Percentiles rank a stretch among this genome's conserved stretches.
phyloP scores from a whole-genome alignment of 805 yeast genomes.

The Cyberlindnera euphorbiiphila region DNA sequence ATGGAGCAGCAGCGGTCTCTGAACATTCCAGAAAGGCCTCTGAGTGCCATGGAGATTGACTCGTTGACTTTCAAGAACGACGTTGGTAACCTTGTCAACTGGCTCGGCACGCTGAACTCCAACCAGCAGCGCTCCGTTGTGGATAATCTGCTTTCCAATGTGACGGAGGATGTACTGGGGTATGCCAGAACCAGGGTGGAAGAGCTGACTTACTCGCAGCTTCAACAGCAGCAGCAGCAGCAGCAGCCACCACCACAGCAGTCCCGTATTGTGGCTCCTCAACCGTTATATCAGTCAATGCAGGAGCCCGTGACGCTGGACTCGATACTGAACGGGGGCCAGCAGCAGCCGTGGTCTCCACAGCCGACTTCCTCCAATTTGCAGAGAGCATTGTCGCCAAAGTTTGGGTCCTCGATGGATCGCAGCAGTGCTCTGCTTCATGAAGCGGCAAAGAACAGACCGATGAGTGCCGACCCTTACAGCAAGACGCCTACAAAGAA shows the following conservation, averaged over 20 bases:
- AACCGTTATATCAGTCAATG: slow-evolving; percentile 24
- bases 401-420: slow-evolving; percentile 16
- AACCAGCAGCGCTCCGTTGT: slow-evolving; percentile 50
- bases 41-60: slow-evolving; percentile 30
- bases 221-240: slow-evolving; percentile 18
- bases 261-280: slow-evolving; percentile 20
- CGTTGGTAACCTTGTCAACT: slow-evolving; percentile 44
- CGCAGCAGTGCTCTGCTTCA: slow-evolving; percentile 19
- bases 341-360: slow-evolving; percentile 37
- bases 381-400: slow-evolving; percentile 31
- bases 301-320: slow-evolving; percentile 37
- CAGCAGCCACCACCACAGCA: slow-evolving; percentile 16
- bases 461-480: slow-evolving; percentile 41
- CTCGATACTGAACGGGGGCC: slow-evolving; percentile 37
- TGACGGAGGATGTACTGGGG: slow-evolving; percentile 49
- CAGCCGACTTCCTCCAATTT: slow-evolving; percentile 25
- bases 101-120: slow-evolving; percentile 49
- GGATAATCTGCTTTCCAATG: slow-evolving; percentile 47
- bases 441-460: slow-evolving; percentile 31
- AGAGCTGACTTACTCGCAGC: slow-evolving; percentile 7
- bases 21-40: slow-evolving; percentile 27
- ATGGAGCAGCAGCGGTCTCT: slow-evolving; percentile 5
- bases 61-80: slow-evolving; percentile 44
- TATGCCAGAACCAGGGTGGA: slow-evolving; percentile 48
- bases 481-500: slow-evolving; percentile 8